Percentiles rank a stretch among this genome's conserved stretches.
These are phyloP conservation scores for Juglanconis juglandina DNA, from an alignment of 2,329 filamentous ascomycete species.

Conservation along the genomic window DNA sequence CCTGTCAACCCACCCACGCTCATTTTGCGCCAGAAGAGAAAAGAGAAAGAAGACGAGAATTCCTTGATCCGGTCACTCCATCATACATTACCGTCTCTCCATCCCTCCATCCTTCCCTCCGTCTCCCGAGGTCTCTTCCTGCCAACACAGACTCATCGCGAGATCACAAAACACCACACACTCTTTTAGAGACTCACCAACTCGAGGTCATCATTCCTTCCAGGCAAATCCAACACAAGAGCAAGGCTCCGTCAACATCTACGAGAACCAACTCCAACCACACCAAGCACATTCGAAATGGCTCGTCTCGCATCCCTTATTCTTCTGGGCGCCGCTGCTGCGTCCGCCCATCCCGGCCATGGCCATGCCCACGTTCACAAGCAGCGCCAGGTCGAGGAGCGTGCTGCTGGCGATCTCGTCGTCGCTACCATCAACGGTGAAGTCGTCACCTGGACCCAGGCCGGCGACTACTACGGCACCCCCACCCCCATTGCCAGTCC, in stretches of 20 bases:
- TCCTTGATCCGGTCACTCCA: background rate
- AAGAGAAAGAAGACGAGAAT: background rate
- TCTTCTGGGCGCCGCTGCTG: conserved; percentile 30
- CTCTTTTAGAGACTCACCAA: conserved; percentile 10
- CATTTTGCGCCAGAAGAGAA: background rate
- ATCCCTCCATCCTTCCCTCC: background rate
- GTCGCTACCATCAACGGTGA: conserved; percentile 26
- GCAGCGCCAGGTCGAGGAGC: conserved; percentile 23
- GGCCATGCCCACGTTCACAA: conserved; percentile 36
- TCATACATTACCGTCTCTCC: background rate
- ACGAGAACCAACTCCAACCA: background rate
- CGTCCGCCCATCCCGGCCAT: conserved; percentile 32
- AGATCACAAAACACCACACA: conserved; percentile 12
- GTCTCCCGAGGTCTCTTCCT: background rate
- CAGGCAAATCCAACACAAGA: background rate
- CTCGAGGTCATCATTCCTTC: background rate
- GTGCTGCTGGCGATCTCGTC: conserved; percentile 20
- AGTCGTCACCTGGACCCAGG: conserved; percentile 26
- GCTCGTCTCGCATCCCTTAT: conserved; percentile 26
- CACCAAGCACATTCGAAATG: conserved; percentile 7
- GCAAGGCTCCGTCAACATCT: background rate
- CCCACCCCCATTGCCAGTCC: conserved; percentile 1
- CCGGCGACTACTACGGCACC: conserved; percentile 13
- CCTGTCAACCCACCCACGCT: conserved; percentile 7
- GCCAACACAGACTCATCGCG: background rate